Evolutionary conservation across 306 rosid genomes (phyloP), one percentile per base, ranked within the genome.

Genomic region (Dryas octopetala): DNA sequence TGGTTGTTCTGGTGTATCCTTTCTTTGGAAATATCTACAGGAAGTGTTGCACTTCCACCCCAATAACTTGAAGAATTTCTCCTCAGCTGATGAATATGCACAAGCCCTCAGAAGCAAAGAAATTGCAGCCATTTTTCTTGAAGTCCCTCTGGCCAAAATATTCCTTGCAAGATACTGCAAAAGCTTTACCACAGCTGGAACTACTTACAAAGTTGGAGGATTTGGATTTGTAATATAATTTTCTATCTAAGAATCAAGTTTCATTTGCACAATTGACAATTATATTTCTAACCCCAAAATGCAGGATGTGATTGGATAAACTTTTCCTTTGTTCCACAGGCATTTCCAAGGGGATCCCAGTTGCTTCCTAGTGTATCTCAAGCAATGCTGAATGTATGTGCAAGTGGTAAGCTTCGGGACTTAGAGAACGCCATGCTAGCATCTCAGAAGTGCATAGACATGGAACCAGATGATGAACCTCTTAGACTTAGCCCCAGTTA

Each of bases 371-470:
- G 40, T 41, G 65, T 84, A 48, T 75, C 62, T 57, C 63, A 73
- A 77, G 87, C 85, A 49, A 77, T 83, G 48, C 76, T 88, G 1
- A 46, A 41, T 5, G 71, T 79, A 53, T 70, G 78, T 4, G 85
- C 85, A 66, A 44, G 11, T 0, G 86, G 86, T 7, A 68, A 51
- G 59, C 64, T 81, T 1, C 76, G 23, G 10, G 74, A 75, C 1
- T 19, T 88, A 11, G 85, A 85, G 60, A 62, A 75, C 54, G 66
- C 12, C 28, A 85, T 85, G 86, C 65, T 83, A 55, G 71, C 79
- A 67, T 76, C 53, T 32, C 78, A 77, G 83, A 66, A 69, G 43
- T 84, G 87, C 52, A 41, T 13, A n/a, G 78, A 73, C 17, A 53
- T 0, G 7, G 74, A 81, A 32, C 2, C 77, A 9, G 74, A 62